Base-by-base conservation (phyloP, 2,329 filamentous ascomycete genomes). In the Curvularia sp. region DNA sequence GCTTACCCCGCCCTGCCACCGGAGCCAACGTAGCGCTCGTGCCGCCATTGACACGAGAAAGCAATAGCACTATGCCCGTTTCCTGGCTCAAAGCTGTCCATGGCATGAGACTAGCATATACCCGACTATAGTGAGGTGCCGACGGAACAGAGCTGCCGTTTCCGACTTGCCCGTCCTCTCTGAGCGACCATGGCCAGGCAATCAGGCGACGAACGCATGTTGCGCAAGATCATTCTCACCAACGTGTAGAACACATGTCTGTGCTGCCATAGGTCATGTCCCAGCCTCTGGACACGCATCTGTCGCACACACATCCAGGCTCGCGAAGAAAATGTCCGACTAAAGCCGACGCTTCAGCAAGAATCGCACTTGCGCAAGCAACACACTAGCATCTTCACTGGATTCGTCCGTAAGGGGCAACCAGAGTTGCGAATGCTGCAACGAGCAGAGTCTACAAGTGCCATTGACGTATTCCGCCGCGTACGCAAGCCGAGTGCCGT, bases 1-100 rank as follows among this genome's bases (percentile, higher is more conserved):
- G 23, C 23, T 28, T 56, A 56, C 53, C 48, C 48, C 53, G 49
- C 53, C 53, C 53, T 32, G 34, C 34, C 15, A 36, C 18, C 15
- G 1, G 18, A 10, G 10, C 45, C 45, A 47, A 7, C 45, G 12
- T 19, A 47, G 18, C 45, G 28, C n/a, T 32, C 13, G 25, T 27
- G 32, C 19, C n/a, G 34, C n/a, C 2, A 12, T 39, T 25, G 23
- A 49, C 47, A 49, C 47, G 34, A 49, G 47, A 39, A 49, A 39
- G 47, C 47, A 49, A 49, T 49, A 49, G n/a, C 23, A 18, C 47
- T 49, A 49, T 19, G 12, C 34, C 47, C 12, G 34, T 19, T 49
- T 39, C 9, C 6, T n/a, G 13, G 4, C 10, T 19, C 34, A 18
- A n/a, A 23, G 47, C 47, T 49, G 34, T 8, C 10, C n/a, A 27